Base-by-base conservation (phyloP, 306 rosid genomes). In the Calophaca sinica region DNA sequence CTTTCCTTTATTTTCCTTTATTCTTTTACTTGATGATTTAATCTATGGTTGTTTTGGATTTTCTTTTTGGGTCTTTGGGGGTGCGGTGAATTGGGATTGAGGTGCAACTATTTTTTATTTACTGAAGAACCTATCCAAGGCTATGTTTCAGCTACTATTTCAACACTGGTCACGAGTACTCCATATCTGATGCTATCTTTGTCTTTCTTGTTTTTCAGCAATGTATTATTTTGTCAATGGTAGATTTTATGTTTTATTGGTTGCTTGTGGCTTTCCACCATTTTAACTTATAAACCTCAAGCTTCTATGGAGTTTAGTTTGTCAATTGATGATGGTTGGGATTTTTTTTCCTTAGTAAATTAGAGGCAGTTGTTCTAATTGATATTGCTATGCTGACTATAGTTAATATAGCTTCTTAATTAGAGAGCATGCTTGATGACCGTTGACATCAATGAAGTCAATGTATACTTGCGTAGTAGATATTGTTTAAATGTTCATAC, bases 391-490 rank as follows among this genome's bases (percentile, higher is more conserved):
- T 72, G 48, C 68, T 85, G 84, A 78, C 66, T 10, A 53, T 52
- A 70, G 66, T 50, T 77, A 29, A 52, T 70, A 67, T 67, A 76
- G 74, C 80, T 75, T 74, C 75, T 70, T 84, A 91, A 94, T 86
- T 89, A 69, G 90, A 91, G 72, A 88, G 87, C 84, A 78, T 84
- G 81, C 76, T 91, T 45, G 84, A 84, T 82, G 92, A 86, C 38
- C 82, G 88, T 74, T 74, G 93, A 91, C 81, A 88, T 91, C 77
- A 82, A 79, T 0, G 94, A 91, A 71, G 81, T 91, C 46, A 91
- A 91, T 94, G 96, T 91, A 87, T 55, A 62, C 28, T 62, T 38
- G n/a, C n/a, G n/a, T n/a, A n/a, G n/a, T n/a, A n/a, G n/a, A n/a
- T n/a, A n/a, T n/a, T n/a, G n/a, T n/a, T 50, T 53, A 58, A 60